phyloP scores from a whole-genome alignment of 495 filamentous ascomycete species.

The Penicillium psychrofluorescens region DNA sequence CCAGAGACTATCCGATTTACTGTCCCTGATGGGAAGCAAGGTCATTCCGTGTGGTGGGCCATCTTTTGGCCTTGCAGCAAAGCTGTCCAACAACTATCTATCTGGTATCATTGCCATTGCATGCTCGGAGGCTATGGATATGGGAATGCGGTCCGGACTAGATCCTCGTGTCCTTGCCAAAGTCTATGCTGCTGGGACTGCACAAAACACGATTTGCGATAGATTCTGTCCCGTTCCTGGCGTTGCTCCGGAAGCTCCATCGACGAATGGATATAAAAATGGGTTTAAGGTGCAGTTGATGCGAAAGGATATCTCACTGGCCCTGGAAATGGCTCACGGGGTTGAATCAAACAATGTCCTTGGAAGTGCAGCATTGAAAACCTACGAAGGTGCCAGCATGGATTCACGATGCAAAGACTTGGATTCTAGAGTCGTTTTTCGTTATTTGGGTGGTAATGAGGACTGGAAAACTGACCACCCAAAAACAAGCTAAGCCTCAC shows the following conservation, averaged over 20 bases:
- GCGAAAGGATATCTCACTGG: constrained; percentile 46
- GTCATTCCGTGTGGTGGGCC: constrained; percentile 45
- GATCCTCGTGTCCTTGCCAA: constrained; percentile 38
- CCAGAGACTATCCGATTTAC: too few relatives aligned
- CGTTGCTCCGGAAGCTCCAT: constrained; percentile 39
- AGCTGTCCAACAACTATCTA: constrained; percentile 50
- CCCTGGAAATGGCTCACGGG: constrained; percentile 37
- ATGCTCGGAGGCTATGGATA: constrained; percentile 45
- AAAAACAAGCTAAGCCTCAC: too few relatives aligned
- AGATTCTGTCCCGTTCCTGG: constrained; percentile 45
- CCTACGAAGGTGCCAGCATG: constrained; percentile 39
- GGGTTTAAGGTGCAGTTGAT: constrained; percentile 49
- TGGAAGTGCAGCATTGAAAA: constrained; percentile 31
- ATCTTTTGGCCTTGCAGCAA: constrained; percentile 44
- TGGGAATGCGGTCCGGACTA: constrained; percentile 46
- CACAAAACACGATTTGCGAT: constrained; percentile 44
- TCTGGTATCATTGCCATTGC: constrained; percentile 47
- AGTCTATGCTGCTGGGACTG: constrained; percentile 43
- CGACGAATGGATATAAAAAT: constrained; percentile 37
- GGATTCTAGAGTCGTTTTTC: constrained; percentile 48
- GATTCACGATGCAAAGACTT: constrained; percentile 37
- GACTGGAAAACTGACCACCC: constrained; percentile 24
- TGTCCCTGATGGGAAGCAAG: constrained; percentile 1
- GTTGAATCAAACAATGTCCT: constrained; percentile 36
- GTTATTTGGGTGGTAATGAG: constrained; percentile 43